Base-by-base conservation (phyloP, 306 rosid species). In the Carpinus fangiana region DNA sequence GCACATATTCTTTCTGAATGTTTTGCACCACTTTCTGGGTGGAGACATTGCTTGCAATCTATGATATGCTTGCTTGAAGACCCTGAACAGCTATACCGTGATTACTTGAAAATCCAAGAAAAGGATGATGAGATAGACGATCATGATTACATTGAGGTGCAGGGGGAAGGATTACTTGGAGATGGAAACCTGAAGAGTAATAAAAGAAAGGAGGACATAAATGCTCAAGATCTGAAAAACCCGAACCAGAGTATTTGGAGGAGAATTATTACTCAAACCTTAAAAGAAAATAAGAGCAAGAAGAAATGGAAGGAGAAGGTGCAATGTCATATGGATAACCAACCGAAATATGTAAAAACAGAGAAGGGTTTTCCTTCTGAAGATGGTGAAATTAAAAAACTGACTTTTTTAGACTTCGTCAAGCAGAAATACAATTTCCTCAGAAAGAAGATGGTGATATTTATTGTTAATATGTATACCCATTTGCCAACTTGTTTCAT, bases 1-100 rank as follows among this genome's bases (percentile, higher is more conserved):
- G 80, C 55, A 46, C 54, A 70, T 45, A 38, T 69, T 43, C 87
- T 84, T 81, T n/a, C 82, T 70, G 55, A 62, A 70, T 84, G 87
- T 68, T 84, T 81, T 81, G 88, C 88, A 8, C 83, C 83, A 34
- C 62, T 47, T 67, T 81, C 88, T 70, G 88, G 88, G 61, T 85
- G 88, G 88, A 84, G 77, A 54, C 80, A 41, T 41, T 41, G 45
- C 75, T 78, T 84, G 70, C 80, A 81, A 47, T 45, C 36, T 45
- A 55, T 81, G 80, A 78, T 81, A 53, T 18, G 45, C 43, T 70
- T 84, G 68, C 75, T 84, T 73, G 82, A 84, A 77, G 74, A 73
- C 76, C 85, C 84, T 56, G 76, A 77, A 80, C 75, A 73, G 47
- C 82, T 47, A 62, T 84, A 80, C 78, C 51, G 34, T 52, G 64